A percentile compares a stretch with the other conserved stretches of the same genome.
These are phyloP conservation scores for Byssoonygena ceratinophila DNA, from an alignment of 2,329 filamentous ascomycete species.

Conservation along the genomic window DNA sequence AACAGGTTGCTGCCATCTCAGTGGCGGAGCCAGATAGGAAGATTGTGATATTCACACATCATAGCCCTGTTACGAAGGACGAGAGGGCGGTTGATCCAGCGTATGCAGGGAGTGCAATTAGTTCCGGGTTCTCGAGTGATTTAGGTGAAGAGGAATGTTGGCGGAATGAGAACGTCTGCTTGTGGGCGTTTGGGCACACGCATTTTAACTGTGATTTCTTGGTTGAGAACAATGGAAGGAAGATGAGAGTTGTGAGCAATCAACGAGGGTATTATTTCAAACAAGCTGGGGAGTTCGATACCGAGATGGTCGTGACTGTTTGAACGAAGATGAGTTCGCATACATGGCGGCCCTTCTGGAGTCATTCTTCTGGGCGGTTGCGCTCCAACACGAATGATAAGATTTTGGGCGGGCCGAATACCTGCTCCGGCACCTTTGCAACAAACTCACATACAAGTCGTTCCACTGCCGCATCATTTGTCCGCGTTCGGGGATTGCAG, in stretches of 20 bases:
- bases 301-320: conserved; percentile 19
- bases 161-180: conserved; percentile 28
- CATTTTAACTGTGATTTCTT: conserved; percentile 38
- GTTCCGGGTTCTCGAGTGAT: conserved; percentile 37
- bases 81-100: conserved; percentile 23
- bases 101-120: conserved; percentile 26
- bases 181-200: conserved; percentile 44
- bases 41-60: conserved; percentile 33
- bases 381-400: not conserved
- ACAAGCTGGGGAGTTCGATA: conserved; percentile 30
- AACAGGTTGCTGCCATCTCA: conserved; percentile 25
- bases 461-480: not conserved
- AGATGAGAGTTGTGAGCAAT: conserved; percentile 33
- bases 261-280: conserved; percentile 25
- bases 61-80: conserved; percentile 26
- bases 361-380: too few relatives aligned
- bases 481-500: not conserved
- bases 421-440: not conserved
- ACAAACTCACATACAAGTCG: not conserved
- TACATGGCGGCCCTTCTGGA: too few relatives aligned
- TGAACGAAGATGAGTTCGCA: too few relatives aligned
- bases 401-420: not conserved
- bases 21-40: conserved; percentile 25
- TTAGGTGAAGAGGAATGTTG: conserved; percentile 32
- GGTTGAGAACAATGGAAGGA: conserved; percentile 18